Evolutionary conservation across 2,329 filamentous ascomycete species (phyloP), one percentile per base, ranked within the genome.

Genomic region (Apiospora arundinis): DNA sequence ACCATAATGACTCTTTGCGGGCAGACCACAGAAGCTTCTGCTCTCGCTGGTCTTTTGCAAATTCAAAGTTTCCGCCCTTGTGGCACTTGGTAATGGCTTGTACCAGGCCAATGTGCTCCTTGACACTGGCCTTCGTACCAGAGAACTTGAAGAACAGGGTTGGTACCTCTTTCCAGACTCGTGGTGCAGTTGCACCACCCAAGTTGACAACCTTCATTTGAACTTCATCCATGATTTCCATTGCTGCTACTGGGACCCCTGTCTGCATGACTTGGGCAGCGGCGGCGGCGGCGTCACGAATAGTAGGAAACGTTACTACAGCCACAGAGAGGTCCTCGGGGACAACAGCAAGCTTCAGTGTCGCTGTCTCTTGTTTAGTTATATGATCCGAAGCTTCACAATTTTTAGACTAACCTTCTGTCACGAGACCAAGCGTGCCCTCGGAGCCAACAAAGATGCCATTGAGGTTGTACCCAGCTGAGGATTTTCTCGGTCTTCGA

Each of bases 221-320:
- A 4, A 95, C 92, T 71, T 96, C 93, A 78, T 96, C 93, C 92
- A 96, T 94, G 75, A 96, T 90, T 81, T 96, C 93, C 89, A 95
- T 92, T 4, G 92, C 92, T 0, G 91, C 92, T 8, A 95, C 87
- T 0, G 92, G 92, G 4, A 95, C 86, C 0, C 92, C 93, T 0
- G 90, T 87, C 76, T 92, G 90, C 86, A 95, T 92, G n/a, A 95
- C 89, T 68, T 88, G 89, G 1, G 92, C 91, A 0, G 93, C 93
- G 0, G 93, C 92, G 0, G 91, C 87, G 0, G 93, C 93, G 1
- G 93, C 93, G 79, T 93, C 90, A 40, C 92, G 89, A 73, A 95
- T 94, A 0, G 88, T 90, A 0, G 93, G 92, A 79, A 96, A 96
- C 0, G 90, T 92, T 18, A 94, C 93, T 4, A 95, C 92, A 0